Conservation (phyloP, 2,329 filamentous ascomycete species). For the Aureobasidium lini region DNA sequence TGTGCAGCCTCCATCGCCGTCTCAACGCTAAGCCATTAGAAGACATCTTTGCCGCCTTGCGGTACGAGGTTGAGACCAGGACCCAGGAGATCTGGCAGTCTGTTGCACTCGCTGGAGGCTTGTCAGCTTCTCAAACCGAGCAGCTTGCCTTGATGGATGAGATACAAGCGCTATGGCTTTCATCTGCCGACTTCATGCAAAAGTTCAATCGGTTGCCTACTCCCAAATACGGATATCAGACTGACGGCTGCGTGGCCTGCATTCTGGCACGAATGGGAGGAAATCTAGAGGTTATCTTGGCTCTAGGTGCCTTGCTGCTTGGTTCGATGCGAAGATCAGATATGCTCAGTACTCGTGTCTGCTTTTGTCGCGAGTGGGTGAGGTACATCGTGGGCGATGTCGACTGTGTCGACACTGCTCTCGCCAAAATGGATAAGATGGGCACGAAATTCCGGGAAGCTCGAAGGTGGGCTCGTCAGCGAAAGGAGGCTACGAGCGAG, state of each 20-base stretch:
- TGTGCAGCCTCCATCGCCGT: conserved; percentile 19
- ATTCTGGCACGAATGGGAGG: conserved; percentile 15
- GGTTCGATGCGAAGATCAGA: conserved; percentile 16
- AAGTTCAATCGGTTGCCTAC: conserved; percentile 4
- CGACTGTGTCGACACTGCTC: conserved; percentile 5
- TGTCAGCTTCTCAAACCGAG: conserved; percentile 3
- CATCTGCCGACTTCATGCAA: conserved; percentile 5
- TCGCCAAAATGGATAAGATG: neutral
- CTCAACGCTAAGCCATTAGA: conserved; percentile 18
- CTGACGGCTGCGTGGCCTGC: conserved; percentile 21
- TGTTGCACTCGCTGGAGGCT: neutral
- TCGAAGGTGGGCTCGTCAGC: conserved; percentile 1
- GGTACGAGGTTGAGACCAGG: conserved; percentile 15
- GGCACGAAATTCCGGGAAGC: neutral
- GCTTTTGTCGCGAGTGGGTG: conserved; percentile 19
- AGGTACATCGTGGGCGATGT: conserved; percentile 13
- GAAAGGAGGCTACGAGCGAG: neutral
- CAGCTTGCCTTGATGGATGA: conserved; percentile 9
- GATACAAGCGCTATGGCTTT: conserved; percentile 18
- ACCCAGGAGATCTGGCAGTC: conserved; percentile 14
- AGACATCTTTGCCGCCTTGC: conserved; percentile 18
- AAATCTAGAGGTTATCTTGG: conserved; percentile 16
- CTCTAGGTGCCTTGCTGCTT: conserved; percentile 20
- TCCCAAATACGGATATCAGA: conserved; percentile 11
- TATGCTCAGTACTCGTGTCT: conserved; percentile 21